Conservation (phyloP, 2,329 filamentous ascomycete species). For the Cladosporium sp. region DNA sequence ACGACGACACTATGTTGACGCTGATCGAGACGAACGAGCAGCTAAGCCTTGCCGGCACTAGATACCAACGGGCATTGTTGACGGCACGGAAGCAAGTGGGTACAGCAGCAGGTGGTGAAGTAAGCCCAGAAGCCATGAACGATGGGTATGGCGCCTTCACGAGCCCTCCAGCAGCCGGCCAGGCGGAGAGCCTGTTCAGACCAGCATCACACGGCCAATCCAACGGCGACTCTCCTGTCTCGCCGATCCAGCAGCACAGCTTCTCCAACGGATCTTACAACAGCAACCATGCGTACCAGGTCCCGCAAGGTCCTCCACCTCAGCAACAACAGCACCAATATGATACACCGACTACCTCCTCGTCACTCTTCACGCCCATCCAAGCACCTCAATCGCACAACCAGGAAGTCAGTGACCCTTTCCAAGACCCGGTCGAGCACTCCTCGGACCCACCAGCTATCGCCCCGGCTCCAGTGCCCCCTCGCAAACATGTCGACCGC, state of each 20-base stretch:
- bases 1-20: slow-evolving; percentile 89
- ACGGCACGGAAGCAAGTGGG: slow-evolving; percentile 46
- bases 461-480: slow-evolving; percentile 4
- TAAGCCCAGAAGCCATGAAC: slow-evolving; percentile 7
- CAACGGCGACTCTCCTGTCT: slow-evolving; percentile 4
- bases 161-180: not conserved
- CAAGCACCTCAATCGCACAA: slow-evolving; percentile 8
- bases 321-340: slow-evolving; percentile 1
- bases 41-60: slow-evolving; percentile 71
- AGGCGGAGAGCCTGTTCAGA: slow-evolving; percentile 7
- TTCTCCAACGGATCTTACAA: not conserved
- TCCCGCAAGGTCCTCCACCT: slow-evolving; percentile 22
- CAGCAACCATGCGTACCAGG: slow-evolving; percentile 13
- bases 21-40: slow-evolving; percentile 94
- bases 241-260: not conserved
- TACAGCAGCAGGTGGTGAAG: slow-evolving; percentile 11
- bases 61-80: slow-evolving; percentile 74
- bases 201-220: slow-evolving; percentile 2
- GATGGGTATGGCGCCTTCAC: slow-evolving; percentile 6
- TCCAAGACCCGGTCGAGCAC: slow-evolving; percentile 37
- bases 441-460: slow-evolving; percentile 24
- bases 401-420: slow-evolving; percentile 32
- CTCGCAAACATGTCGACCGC: slow-evolving; percentile 12
- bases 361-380: slow-evolving; percentile 9
- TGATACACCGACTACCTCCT: slow-evolving; percentile 11